Base-by-base conservation (phyloP, 257 asterid genomes). In the Gentiana dahurica region DNA sequence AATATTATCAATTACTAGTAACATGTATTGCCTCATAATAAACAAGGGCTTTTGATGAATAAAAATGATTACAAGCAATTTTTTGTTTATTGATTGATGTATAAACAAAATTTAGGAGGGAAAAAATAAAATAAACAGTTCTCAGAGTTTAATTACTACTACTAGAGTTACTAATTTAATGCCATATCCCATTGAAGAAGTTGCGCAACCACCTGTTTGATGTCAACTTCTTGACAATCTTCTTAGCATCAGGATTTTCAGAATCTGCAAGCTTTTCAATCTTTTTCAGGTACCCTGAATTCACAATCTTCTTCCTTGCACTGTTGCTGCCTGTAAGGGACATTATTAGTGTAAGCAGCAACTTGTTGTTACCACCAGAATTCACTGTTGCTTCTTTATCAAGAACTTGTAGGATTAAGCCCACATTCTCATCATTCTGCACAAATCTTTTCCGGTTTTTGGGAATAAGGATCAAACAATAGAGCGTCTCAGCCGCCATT, bases 161-260 rank as follows among this genome's bases (percentile, higher is more conserved):
- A 24, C 24, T 57, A 24, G 24, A 24, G 24, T 24, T 24, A 24
- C 24, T 24, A 24, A 24, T 24, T 24, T 92, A 80, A 75, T 79
- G 71, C 99, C 94, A 85, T 47, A 92, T 57, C 57, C 85, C 95
- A 64, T 43, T 77, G 12, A 85, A 64, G 34, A 88, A 77, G 64
- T 55, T 77, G 8, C 75, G 71, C 60, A 88, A 83, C 73, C 83
- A 83, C 73, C 83, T 78, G 54, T 61, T 81, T 0, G 82, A 72
- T 3, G 87, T 76, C 46, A 85, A 49, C 57, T 72, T 88, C 57
- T 82, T 81, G 55, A 92, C 86, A 50, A 92, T 83, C 80, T 74
- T 92, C 71, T 83, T 82, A 5, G 98, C 98, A 68, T 92, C 97
- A 1, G 86, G 74, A 54, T 73, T 84, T 49, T 92, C 87, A 9